Evolutionary conservation across 2,329 filamentous ascomycete genomes (phyloP).

Genomic region (Colletotrichum endophyticum): DNA sequence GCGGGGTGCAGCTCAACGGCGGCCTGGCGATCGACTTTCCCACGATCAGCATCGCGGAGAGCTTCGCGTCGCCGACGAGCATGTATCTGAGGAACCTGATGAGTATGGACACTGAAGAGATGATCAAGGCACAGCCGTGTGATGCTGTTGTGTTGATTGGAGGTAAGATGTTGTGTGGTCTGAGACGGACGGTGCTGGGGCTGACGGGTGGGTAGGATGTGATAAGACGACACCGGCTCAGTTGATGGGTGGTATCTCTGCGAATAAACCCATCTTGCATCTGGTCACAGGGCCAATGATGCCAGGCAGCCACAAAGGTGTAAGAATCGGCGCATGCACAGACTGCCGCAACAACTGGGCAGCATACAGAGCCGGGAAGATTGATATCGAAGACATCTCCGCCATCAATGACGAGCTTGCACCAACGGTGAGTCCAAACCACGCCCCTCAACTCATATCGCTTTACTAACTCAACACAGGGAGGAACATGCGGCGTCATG

Average conservation of each 20-base stretch:
- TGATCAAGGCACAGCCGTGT: constrained; percentile 74
- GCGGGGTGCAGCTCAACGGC: constrained; percentile 70
- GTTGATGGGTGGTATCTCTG: constrained; percentile 77
- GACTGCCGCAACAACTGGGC: constrained; percentile 80
- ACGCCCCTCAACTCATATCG: background rate
- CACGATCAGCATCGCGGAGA: constrained; percentile 75
- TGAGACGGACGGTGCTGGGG: too few species aligned
- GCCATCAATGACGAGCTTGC: constrained; percentile 75
- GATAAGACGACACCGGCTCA: constrained; percentile 79
- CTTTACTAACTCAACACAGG: constrained; percentile 33
- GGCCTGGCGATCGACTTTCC: constrained; percentile 76
- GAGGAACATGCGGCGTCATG: constrained; percentile 89
- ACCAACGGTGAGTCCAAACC: constrained; percentile 58
- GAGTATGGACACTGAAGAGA: constrained; percentile 83
- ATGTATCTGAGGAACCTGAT: constrained; percentile 79
- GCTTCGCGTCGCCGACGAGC: constrained; percentile 72
- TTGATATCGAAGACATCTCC: constrained; percentile 75
- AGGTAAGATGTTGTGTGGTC: constrained; percentile 41
- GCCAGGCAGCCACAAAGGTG: constrained; percentile 70
- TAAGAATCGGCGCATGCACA: constrained; percentile 73
- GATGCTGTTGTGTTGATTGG: constrained; percentile 73
- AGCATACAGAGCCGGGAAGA: constrained; percentile 65
- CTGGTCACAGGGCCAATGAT: constrained; percentile 78
- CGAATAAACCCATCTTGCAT: constrained; percentile 73
- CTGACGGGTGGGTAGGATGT: constrained; percentile 53